Evolutionary conservation across 768 basidiomycete species (phyloP), one percentile per base, ranked within the genome.

Genomic region (Rhizopogon roseolus): DNA sequence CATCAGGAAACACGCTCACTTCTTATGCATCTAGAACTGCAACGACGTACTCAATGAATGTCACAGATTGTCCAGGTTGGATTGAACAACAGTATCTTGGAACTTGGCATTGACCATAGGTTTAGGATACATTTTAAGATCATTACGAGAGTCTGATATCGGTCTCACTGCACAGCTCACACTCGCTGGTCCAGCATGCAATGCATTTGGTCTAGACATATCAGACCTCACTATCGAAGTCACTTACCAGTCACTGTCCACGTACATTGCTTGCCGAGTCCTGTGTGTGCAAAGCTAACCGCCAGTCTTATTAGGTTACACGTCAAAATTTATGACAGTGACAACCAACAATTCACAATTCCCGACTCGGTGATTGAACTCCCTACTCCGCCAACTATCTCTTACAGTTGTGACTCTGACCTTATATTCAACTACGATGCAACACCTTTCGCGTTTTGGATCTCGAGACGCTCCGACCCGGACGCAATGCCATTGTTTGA

Each of bases 391-490:
- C 64, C 75, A 4, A 59, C 59, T 0, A 48, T 56, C 7, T 67
- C 68, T 3, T 68, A 71, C 49, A 67, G 60, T 25, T 50, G 66
- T 5, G 67, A 62, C 0, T 81, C 81, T 2, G 85, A 88, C 60
- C 70, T 88, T 4, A 68, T 81, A 2, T 88, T 88, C 72, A 81
- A 87, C 61, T 80, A 81, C 57, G 71, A 81, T 4, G 11, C 76
- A 2, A 68, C 72, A 0, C 86, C 87, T 0, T 88, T 88, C 64
- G 80, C 81, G 0, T 88, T 88, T 64, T 88, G 86, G 86, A 81
- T 88, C 53, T 85, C 83, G 3, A 79, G 86, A 27, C 77, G 80
- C 13, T 77, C 79, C 6, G 73, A 78, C 17, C 81, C 79, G 3
- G 64, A 74, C 38, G 76, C 71, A 4, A 55, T 60, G 17, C 83